Evolutionary conservation across 352 stramenopile genomes (phyloP).

Genomic region (Globisporangium polare): DNA sequence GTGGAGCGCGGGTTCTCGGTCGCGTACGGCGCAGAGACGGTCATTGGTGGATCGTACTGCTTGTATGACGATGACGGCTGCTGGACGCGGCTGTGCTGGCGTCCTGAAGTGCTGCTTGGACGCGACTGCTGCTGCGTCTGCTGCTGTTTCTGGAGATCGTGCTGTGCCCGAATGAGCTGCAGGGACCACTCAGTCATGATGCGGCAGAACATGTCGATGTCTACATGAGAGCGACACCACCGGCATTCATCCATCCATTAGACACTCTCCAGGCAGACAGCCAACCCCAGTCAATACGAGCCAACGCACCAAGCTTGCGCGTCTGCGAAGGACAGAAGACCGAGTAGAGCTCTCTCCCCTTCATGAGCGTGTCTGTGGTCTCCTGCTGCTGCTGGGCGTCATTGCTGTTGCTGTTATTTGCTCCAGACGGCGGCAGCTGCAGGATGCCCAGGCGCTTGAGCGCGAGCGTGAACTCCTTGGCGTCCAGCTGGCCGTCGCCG

Average conservation of each 20-base stretch:
- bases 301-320: slow-evolving; percentile 47
- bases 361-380: slow-evolving; percentile 11
- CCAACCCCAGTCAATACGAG: background rate
- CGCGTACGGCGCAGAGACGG: slow-evolving; percentile 52
- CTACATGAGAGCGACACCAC: slow-evolving; percentile 17
- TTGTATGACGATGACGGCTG: background rate
- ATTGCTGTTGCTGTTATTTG: background rate
- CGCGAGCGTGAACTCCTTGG: slow-evolving; percentile 71
- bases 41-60: slow-evolving; percentile 1
- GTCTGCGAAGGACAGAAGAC: slow-evolving; percentile 67
- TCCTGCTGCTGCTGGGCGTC: slow-evolving; percentile 8
- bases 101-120: background rate
- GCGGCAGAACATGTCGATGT: slow-evolving; percentile 76
- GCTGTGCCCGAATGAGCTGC: slow-evolving; percentile 45
- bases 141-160: slow-evolving; percentile 33
- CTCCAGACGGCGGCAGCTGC: background rate
- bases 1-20: slow-evolving; percentile 19
- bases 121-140: slow-evolving; percentile 1
- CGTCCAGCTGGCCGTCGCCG: slow-evolving; percentile 64
- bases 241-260: background rate
- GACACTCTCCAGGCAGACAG: background rate
- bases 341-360: slow-evolving; percentile 50
- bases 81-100: background rate
- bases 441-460: slow-evolving; percentile 70
- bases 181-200: slow-evolving; percentile 81